Evolutionary conservation across 2,329 filamentous ascomycete species (phyloP), one percentile per base, ranked within the genome.

Genomic region (Epichloe uncinata): DNA sequence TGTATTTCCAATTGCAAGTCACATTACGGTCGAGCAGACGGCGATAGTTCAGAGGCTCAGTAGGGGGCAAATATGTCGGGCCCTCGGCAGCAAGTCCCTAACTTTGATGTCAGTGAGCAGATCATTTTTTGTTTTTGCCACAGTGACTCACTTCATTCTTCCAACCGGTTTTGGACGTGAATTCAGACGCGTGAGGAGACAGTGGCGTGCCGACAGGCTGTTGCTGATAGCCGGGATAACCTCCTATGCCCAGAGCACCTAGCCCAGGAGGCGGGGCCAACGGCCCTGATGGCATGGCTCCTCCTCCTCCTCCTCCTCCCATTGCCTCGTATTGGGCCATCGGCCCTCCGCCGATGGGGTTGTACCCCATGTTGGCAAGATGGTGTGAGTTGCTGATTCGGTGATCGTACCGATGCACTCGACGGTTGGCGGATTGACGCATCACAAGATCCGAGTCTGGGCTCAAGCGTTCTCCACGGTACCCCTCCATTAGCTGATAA

Each of bases 1-100:
- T 96, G 65, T 95, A 96, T 70, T 93, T 95, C 93, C 91, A 98
- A 71, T 98, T 94, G 70, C 91, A 97, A 61, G 87, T 95, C 67
- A 95, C 88, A 63, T 91, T 95, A 62, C 90, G 89, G 63, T 98
- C 93, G 44, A 97, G 80, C 38, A 98, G 78, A 50, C 90, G 89
- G 53, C 93, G 89, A 62, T 97, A 98, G 68, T 98, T 97, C 60
- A 97, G 78, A 11, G 91, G 93, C 67, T 98, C 93, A 6, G 86
- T 85, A 3, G 89, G 84, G 84, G 86, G 83, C 30, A 96, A 72
- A 63, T 94, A 96, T 1, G 87, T 93, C 60, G 84, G 82, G 26
- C 76, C 77, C 53, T 84, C 79, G 0, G 73, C 63, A 18, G 71
- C 61, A 52, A 71, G 60, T 50, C 56, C 46, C 52, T 50, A 16